Conservation (phyloP, 352 stramenopile species). For the Globisporangium orthogonon region DNA sequence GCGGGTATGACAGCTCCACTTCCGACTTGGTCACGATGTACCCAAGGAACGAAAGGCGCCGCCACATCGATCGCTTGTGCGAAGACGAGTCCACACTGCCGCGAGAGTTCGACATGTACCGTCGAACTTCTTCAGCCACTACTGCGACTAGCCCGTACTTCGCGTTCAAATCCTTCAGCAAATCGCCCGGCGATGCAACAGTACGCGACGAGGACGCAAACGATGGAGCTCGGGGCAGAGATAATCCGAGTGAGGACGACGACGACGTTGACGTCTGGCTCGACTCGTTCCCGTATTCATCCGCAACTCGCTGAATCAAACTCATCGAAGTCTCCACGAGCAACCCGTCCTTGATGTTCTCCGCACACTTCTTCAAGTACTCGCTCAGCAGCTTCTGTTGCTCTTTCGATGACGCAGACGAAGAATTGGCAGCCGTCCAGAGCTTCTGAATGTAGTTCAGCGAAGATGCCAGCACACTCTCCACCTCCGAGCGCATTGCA, state of each 20-base stretch:
- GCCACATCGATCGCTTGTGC: constrained; percentile 20
- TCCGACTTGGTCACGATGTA: constrained; percentile 74
- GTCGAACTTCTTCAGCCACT: constrained; percentile 50
- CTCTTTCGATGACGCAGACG: constrained; percentile 51
- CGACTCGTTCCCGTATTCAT: constrained; percentile 34
- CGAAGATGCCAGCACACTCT: constrained; percentile 56
- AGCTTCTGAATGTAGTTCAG: constrained; percentile 66
- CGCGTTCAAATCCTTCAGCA: constrained; percentile 65
- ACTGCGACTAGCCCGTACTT: constrained; percentile 52
- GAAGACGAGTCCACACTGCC: neutral
- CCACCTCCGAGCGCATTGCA: constrained; percentile 41
- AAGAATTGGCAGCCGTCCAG: constrained; percentile 39
- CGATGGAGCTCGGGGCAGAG: constrained; percentile 19
- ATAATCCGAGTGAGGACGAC: constrained; percentile 29
- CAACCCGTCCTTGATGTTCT: constrained; percentile 50
- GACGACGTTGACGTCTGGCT: constrained; percentile 19
- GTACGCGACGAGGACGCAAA: constrained; percentile 17
- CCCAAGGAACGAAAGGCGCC: constrained; percentile 62
- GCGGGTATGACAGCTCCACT: constrained; percentile 55
- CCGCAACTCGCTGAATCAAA: constrained; percentile 63
- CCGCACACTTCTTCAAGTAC: constrained; percentile 67
- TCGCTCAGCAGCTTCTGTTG: constrained; percentile 63
- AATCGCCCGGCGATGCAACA: constrained; percentile 38
- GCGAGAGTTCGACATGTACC: constrained; percentile 19
- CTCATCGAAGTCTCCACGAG: constrained; percentile 72